These are phyloP conservation scores for Chondrus crispus DNA, from an alignment of 23 red algal genomes.

Conservation along the genomic window DNA sequence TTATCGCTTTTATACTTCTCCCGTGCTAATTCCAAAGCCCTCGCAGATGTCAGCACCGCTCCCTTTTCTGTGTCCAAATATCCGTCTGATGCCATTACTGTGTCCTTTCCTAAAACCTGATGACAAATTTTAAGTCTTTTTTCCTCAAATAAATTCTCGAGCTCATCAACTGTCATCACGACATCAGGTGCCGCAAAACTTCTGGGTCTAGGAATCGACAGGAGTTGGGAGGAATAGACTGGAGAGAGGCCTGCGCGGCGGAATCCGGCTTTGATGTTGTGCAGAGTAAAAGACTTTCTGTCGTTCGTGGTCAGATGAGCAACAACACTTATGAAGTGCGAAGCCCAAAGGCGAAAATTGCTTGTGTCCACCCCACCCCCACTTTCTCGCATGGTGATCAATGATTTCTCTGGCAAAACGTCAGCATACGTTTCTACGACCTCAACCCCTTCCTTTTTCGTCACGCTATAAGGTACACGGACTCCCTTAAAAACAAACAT, in stretches of 20 bases:
- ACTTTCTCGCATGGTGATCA: no score
- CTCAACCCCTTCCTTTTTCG: no score
- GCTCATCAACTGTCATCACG: background rate
- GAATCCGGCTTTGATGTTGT: slow-evolving; percentile 1
- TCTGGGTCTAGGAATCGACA: background rate
- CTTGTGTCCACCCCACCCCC: no score
- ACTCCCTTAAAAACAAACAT: slow-evolving; percentile 26
- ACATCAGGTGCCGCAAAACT: background rate
- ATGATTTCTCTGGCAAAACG: no score
- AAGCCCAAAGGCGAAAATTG: no score
- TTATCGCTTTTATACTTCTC: background rate
- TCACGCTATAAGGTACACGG: background rate
- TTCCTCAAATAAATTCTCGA: background rate
- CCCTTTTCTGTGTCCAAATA: slow-evolving; percentile 12
- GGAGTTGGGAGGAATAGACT: background rate
- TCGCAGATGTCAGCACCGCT: background rate
- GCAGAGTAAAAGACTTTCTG: background rate
- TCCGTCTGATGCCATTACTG: background rate
- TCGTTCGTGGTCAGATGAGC: no score
- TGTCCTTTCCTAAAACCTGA: background rate
- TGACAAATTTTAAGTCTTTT: background rate
- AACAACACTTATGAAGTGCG: no score
- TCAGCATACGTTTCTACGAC: no score
- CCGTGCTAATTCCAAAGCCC: background rate
- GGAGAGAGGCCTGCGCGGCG: background rate